phyloP scores from a whole-genome alignment of 2,329 filamentous ascomycete genomes.

The Penicillium nordicum region DNA sequence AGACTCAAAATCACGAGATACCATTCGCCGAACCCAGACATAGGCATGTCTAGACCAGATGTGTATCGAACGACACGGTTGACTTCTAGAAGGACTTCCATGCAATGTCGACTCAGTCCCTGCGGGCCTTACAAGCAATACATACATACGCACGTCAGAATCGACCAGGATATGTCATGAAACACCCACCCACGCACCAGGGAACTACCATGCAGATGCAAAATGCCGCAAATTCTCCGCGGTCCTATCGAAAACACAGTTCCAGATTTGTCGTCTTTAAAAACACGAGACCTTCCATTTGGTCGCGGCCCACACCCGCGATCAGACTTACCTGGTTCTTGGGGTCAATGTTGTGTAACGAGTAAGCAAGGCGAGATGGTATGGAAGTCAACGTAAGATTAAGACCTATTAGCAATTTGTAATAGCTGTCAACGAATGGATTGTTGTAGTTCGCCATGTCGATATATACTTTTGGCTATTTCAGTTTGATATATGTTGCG shows the following conservation, averaged over 20 bases:
- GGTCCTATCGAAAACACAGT: background rate
- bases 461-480: background rate
- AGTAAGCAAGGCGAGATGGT: background rate
- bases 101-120: background rate
- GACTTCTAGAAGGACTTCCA: background rate
- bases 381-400: background rate
- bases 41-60: background rate
- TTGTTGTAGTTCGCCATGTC: too few species aligned
- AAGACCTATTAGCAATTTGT: background rate
- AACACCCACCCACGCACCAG: background rate
- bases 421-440: background rate
- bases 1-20: too few species aligned
- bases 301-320: background rate
- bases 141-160: background rate
- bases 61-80: background rate
- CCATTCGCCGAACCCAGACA: background rate
- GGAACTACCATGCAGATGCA: background rate
- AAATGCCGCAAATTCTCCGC: background rate
- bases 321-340: background rate
- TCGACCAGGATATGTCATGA: conserved; percentile 3
- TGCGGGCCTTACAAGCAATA: background rate
- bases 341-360: conserved; percentile 3
- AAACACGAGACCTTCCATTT: conserved; percentile 1
- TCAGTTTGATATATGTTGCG: background rate
- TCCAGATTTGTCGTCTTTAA: background rate